A percentile compares a stretch with the other conserved stretches of the same genome.
Conservation (phyloP, 257 asterid species). For the Ilex asprella region DNA sequence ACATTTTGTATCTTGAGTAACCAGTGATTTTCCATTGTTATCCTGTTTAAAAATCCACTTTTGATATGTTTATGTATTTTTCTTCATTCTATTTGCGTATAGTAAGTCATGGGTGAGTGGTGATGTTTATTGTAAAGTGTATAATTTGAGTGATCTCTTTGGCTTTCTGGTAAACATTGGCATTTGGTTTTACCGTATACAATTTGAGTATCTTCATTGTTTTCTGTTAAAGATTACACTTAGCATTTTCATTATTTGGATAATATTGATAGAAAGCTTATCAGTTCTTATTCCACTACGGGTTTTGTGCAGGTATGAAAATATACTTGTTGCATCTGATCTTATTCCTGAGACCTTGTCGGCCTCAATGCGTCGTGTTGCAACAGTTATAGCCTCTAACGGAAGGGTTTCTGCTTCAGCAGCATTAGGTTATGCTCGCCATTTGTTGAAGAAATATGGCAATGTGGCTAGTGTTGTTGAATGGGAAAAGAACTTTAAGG, state of each 20-base stretch:
- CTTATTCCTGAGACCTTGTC: slow-evolving; percentile 82
- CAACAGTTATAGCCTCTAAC: slow-evolving; percentile 57
- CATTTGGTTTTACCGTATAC: no score
- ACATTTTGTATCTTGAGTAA: no score
- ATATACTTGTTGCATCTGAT: slow-evolving; percentile 74
- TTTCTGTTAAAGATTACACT: neutral
- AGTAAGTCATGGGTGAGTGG: no score
- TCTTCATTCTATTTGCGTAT: no score
- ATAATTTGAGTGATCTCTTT: no score
- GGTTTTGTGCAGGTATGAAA: slow-evolving; percentile 70
- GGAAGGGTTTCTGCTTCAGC: slow-evolving; percentile 77
- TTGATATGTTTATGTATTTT: no score
- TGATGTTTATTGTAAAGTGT: no score
- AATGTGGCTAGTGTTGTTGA: slow-evolving; percentile 64
- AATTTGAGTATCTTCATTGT: no score
- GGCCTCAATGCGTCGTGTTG: slow-evolving; percentile 70
- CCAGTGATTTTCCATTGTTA: no score
- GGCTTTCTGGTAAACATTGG: no score
- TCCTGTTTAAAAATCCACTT: no score
- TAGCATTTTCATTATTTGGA: neutral
- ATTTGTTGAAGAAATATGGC: slow-evolving; percentile 67
- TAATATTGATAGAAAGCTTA: neutral
- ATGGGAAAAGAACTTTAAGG: slow-evolving; percentile 78
- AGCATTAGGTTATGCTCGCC: slow-evolving; percentile 60
- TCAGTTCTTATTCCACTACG: neutral